Evolutionary conservation across 345 rosid genomes (phyloP), one percentile per base, ranked within the genome.

Genomic region (Cardamine occulta): DNA sequence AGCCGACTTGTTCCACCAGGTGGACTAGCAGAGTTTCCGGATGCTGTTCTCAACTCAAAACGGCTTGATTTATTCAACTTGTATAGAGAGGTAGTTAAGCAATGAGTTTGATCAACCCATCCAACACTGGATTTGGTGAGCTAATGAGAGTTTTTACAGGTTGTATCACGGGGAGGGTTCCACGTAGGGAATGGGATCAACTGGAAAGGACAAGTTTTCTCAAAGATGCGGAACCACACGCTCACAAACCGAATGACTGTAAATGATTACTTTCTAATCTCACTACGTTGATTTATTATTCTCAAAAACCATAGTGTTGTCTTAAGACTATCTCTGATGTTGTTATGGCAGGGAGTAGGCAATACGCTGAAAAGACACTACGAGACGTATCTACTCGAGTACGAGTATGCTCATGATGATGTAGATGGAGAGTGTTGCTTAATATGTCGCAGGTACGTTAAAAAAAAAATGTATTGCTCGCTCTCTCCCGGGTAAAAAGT

Each of bases 191-290:
- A 96, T 70, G 98, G 99, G 79, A 96, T 96, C 79, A 96, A 96
- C 78, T 96, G 99, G 99, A 96, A 96, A 83, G 99, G 99, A 77
- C 99, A 96, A 83, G 99, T 96, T 79, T 96, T 96, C 85, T 96
- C 99, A 23, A 96, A 93, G 90, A 96, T 96, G 99, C 93, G 97
- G 29, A 96, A 96, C 87, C 96, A 96, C 79, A 96, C 99, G 6
- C 79, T 88, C 75, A 92, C 98, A 63, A 95, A 95, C 80, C 85
- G 97, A 86, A 95, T 95, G 97, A 92, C 99, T 14, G 99, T 95
- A 90, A 64, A 83, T 62, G 66, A 79, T 58, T 32, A 70, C 51
- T 55, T 62, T 75, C 10, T 17, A 14, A 12, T 32, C 51, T 69
- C 63, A 39, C 7, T 10, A 66, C 29, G 49, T 45, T 34, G 7